Base-by-base conservation (phyloP, 805 yeast species). In the Wickerhamiella spandovensis region DNA sequence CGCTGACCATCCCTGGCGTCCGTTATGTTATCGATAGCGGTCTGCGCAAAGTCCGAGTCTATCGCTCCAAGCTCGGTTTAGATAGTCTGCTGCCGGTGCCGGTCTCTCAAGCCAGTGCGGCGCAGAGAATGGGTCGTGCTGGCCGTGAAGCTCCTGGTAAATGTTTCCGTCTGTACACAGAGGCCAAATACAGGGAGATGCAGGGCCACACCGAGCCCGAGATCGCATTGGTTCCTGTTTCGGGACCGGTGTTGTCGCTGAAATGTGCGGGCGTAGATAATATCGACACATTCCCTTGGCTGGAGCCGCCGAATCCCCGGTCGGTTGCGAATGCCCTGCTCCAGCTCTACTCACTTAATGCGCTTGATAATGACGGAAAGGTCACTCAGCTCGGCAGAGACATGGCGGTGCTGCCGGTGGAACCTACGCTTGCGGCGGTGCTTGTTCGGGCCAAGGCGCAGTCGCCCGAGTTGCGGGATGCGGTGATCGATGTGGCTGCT, bases 41-140 rank as follows among this genome's bases (percentile, higher is more conserved):
- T 0, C 70, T 90, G 46, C 74, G 97, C 51, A 92, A 92, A 62
- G 94, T 90, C 8, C 86, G 90, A 57, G 94, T 90, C 1, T 90
- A 97, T 95, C 78, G 92, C 59, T 95, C 90, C 60, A 88, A 82
- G 57, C 69, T 92, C 39, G 97, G 97, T 0, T 73, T 92, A 32
- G 90, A 95, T n/a, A 84, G 97, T 0, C 75, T 92, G 60, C 69
- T 92, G 48, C 89, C 96, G 0, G 87, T 92, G 0, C 92, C 98
- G 1, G 81, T 92, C 21, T 88, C 97, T 0, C 86, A 84, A 60
- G 95, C 97, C 0, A 84, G 95, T 39, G 98, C 97, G 0, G 77
- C 84, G 35, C 99, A 92, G 69, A 73, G 99, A 67, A 80, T 89
- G 44, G 99, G 99, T 64, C 84, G 99, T 73, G 97, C 99, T n/a